phyloP scores from a whole-genome alignment of 1,139 yeast genomes.

The Chernovozyma aurita region DNA sequence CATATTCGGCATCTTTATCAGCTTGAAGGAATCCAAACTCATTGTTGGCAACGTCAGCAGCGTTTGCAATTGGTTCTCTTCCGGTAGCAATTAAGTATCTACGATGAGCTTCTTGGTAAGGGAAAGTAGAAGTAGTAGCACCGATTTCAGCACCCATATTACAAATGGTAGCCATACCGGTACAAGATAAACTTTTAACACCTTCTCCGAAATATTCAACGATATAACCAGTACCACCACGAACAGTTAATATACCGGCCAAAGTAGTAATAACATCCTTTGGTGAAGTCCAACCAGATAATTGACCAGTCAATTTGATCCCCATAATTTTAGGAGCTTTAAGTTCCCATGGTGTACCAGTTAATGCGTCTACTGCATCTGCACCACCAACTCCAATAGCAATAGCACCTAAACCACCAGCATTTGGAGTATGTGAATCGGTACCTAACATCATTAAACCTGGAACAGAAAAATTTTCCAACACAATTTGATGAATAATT shows the following conservation, averaged over 20 bases:
- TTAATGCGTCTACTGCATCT: constrained; percentile 94
- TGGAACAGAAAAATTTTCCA: constrained; percentile 92
- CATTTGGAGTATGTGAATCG: constrained; percentile 96
- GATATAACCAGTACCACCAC: constrained; percentile 96
- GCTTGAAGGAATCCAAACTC: constrained; percentile 65
- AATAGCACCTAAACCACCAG: constrained; percentile 95
- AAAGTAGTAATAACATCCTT: constrained; percentile 90
- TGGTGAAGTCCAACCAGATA: constrained; percentile 93
- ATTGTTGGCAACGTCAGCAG: constrained; percentile 65
- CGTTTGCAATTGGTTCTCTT: constrained; percentile 75
- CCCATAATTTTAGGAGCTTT: constrained; percentile 94
- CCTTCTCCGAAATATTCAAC: constrained; percentile 97
- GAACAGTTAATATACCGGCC: constrained; percentile 87
- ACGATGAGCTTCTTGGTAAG: constrained; percentile 83
- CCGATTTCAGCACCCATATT: constrained; percentile 99
- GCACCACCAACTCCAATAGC: constrained; percentile 99
- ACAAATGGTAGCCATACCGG: constrained; percentile 99
- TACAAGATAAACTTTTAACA: constrained; percentile 77
- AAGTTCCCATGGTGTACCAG: constrained; percentile 98
- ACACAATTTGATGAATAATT: constrained; percentile 93
- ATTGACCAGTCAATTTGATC: constrained; percentile 80
- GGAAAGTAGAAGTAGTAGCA: constrained; percentile 96
- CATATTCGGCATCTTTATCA: constrained; percentile 80
- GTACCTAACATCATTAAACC: constrained; percentile 96
- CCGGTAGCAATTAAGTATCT: constrained; percentile 78